Evolutionary conservation across 768 basidiomycete genomes (phyloP), one percentile per base, ranked within the genome.

Genomic region (Kwoniella sp.): DNA sequence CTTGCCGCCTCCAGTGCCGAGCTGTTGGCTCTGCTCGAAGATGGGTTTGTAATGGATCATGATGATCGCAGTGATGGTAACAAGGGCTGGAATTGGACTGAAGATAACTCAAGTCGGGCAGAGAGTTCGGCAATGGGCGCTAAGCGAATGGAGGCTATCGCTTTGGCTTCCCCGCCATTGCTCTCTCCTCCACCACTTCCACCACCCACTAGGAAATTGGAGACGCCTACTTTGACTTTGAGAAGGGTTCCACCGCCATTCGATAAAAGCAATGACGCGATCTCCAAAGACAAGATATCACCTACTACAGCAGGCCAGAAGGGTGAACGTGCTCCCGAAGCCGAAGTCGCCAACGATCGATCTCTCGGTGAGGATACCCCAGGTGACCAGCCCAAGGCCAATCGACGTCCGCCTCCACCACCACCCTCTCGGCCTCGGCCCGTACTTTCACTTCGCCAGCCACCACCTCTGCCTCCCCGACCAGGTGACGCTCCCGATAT

Each of bases 1-100:
- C 65, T 67, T 40, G 67, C 57, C 19, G 60, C 63, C 9, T 62
- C 69, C 17, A 68, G 67, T 24, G 64, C 64, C 6, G 72, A 73
- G 27, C 63, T 72, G 1, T 48, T 73, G 26, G 46, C 60, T 26
- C 58, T 74, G 1, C 55, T 73, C 25, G 75, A 71, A 30, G 36
- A 53, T 49, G 48, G 48, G 26, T 60, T 74, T 0, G 48, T 73
- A n/a, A 71, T 70, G 29, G 36, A 53, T 24, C 7, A 26, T 49
- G 48, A 26, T 24, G 48, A 49, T 49, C 6, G 22, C 2, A 22
- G 21, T 24, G 21, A 26, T 10, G 48, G 48, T 25, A 19, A 49
- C 5, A 26, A 49, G 5, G 48, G 40, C 40, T 44, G 40, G 40
- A 19, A 44, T 25, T 49, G 48, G 21, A 24, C 48, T 10, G 22